A percentile compares a stretch with the other conserved stretches of the same genome.
Evolutionary conservation across 1,284 basidiomycete species (phyloP).

Genomic region (Papiliotrema terrestris): DNA sequence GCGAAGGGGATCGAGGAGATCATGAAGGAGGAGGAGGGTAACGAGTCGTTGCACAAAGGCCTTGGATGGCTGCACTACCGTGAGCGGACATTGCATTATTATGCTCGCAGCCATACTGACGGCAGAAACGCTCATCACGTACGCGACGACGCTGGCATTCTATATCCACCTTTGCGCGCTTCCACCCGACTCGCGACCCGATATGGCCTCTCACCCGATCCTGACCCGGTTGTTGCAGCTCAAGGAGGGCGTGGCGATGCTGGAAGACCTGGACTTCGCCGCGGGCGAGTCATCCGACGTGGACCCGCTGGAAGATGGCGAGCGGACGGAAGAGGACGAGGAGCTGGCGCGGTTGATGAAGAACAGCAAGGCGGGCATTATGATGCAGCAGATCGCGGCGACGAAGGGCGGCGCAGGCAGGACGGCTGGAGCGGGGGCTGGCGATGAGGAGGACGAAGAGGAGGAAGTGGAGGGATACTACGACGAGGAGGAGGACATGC

Average conservation of each 20-base stretch:
- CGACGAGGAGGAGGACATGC: constrained; percentile 31
- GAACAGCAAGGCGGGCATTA: constrained; percentile 32
- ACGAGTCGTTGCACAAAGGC: constrained; percentile 43
- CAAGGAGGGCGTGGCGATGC: constrained; percentile 73
- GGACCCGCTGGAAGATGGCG: constrained; percentile 32
- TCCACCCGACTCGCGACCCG: constrained; percentile 58
- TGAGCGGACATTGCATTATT: too few species aligned
- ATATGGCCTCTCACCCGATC: constrained; percentile 72
- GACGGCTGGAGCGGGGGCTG: constrained; percentile 8
- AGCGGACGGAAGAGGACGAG: constrained; percentile 25
- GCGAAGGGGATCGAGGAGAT: constrained; percentile 42
- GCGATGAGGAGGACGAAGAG: constrained; percentile 17
- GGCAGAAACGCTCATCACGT: constrained; percentile 80
- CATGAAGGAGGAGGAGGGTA: constrained; percentile 27
- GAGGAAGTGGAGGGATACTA: constrained; percentile 22
- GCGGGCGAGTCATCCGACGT: constrained; percentile 54
- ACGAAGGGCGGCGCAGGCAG: constrained; percentile 8
- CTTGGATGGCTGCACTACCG: constrained; percentile 51
- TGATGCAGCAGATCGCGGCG: constrained; percentile 21
- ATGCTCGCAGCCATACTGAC: background rate
- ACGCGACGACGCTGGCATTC: constrained; percentile 85
- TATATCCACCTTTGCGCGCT: constrained; percentile 83
- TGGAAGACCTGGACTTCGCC: constrained; percentile 76
- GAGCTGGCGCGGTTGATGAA: constrained; percentile 32
- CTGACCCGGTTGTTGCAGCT: constrained; percentile 76